These are phyloP conservation scores for Beauveria sp. DNA, from an alignment of 2,329 filamentous ascomycete species.

Conservation along the genomic window DNA sequence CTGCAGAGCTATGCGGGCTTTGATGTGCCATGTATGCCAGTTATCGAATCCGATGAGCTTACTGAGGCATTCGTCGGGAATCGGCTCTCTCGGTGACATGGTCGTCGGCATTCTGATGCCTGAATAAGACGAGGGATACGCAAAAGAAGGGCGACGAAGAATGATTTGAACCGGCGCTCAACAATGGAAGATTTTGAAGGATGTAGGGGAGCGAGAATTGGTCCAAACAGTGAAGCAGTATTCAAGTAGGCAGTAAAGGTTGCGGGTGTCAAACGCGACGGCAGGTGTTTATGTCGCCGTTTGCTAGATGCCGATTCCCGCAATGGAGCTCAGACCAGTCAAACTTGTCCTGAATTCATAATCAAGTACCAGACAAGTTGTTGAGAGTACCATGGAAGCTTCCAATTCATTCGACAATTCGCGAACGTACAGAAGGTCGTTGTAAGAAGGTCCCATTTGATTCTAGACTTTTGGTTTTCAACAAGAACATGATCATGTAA, in stretches of 20 bases:
- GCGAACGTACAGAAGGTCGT: no score
- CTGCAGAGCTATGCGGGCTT: background rate
- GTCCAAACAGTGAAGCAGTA: background rate
- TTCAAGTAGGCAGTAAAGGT: background rate
- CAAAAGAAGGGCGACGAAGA: background rate
- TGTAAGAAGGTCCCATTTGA: no score
- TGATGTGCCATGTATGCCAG: slow-evolving; percentile 1
- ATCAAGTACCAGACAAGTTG: no score
- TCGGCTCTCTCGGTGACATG: background rate
- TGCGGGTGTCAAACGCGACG: background rate
- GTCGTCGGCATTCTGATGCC: background rate
- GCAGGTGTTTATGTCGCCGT: background rate
- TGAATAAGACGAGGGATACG: background rate
- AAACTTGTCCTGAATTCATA: no score
- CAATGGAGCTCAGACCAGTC: no score
- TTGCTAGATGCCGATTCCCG: background rate
- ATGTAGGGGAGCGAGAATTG: background rate
- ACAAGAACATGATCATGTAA: no score
- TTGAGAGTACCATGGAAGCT: no score
- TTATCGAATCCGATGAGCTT: slow-evolving; percentile 1
- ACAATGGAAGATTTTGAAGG: no score
- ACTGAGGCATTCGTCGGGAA: background rate
- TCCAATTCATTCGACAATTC: no score
- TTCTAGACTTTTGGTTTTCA: no score
- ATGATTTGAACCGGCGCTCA: no score